Base-by-base conservation (phyloP, 495 filamentous ascomycete species). In the Endocarpon pusillum region DNA sequence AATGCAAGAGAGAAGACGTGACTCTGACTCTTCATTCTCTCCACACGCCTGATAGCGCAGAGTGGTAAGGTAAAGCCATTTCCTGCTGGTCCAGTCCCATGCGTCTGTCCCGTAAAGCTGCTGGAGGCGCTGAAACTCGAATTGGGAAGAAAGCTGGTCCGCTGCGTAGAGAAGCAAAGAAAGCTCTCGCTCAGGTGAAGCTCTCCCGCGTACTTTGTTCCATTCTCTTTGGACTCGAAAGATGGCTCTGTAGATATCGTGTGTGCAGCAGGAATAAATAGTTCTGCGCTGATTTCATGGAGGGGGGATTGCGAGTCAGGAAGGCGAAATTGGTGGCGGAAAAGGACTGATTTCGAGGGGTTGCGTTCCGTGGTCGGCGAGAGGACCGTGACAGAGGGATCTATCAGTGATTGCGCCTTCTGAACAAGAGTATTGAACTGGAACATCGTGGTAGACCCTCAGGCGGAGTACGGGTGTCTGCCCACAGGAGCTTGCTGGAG, bases 21-120 rank as follows among this genome's bases (percentile, higher is more conserved):
- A 44, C 73, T 87, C 39, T 85, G 78, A 40, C 81, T 93, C 42
- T 92, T 81, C 9, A 96, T 62, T 35, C 89, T 70, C 59, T 97
- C 89, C 8, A 97, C 89, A 3, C 86, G 66, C 30, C 89, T 69
- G 40, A 97, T 81, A 21, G 81, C 78, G 51, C 81, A 94, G 8
- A 97, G 67, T 3, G 89, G 91, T n/a, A 96, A 69, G 8, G 79
- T 94, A 47, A 97, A 97, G 23, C 89, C 89, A 64, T 94, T 91
- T 8, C 87, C 87, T 26, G 82, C 79, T n/a, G 91, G 85, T 0
- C 85, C 85, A 12, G 80, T 79, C 11, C 84, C 84, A 45, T 89
- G 78, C 10, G 84, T 92, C 40, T 87, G 81, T 6, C 85, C 85
- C 10, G 80, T 85, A 57, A 83, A 92, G 19, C 69, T 61, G 18